Percentiles rank a stretch among this genome's conserved stretches.
These are phyloP conservation scores for Aureobasidium leucospermi DNA, from an alignment of 2,329 filamentous ascomycete species.

Conservation along the genomic window DNA sequence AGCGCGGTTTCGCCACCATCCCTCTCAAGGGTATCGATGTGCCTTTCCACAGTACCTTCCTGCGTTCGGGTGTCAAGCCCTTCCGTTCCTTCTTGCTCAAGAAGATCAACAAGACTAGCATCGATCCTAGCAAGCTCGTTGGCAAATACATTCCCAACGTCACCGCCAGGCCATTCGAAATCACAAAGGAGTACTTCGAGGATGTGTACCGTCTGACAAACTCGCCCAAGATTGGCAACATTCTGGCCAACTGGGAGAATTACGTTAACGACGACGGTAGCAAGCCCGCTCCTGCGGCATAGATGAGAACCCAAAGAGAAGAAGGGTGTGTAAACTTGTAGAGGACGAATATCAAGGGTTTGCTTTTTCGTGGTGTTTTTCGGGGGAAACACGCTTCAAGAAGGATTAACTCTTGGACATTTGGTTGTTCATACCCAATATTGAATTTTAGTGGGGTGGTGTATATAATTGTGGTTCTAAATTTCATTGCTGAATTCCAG, in stretches of 20 bases:
- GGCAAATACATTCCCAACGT: slow-evolving; percentile 99
- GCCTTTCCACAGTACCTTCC: slow-evolving; percentile 97
- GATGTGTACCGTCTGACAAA: slow-evolving; percentile 95
- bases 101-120: slow-evolving; percentile 99
- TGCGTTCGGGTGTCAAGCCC: slow-evolving; percentile 96
- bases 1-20: slow-evolving; percentile 95
- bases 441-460: slow-evolving; percentile 7
- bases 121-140: slow-evolving; percentile 91
- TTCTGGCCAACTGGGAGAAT: slow-evolving; percentile 67
- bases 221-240: slow-evolving; percentile 64
- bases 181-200: slow-evolving; percentile 99
- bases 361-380: background rate
- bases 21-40: slow-evolving; percentile 96
- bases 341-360: slow-evolving; percentile 11
- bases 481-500: background rate
- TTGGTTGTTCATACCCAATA: slow-evolving; percentile 8
- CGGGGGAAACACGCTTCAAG: slow-evolving; percentile 10
- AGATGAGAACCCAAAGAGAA: background rate
- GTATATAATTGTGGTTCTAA: slow-evolving; percentile 13
- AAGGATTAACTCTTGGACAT: slow-evolving; percentile 4
- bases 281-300: slow-evolving; percentile 8
- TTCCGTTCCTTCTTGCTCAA: slow-evolving; percentile 98
- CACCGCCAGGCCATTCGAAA: slow-evolving; percentile 86
- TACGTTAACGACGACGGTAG: slow-evolving; percentile 34
- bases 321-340: slow-evolving; percentile 3